These are phyloP conservation scores for Lachnellula occidentalis DNA, from an alignment of 2,329 filamentous ascomycete species.

Conservation along the genomic window DNA sequence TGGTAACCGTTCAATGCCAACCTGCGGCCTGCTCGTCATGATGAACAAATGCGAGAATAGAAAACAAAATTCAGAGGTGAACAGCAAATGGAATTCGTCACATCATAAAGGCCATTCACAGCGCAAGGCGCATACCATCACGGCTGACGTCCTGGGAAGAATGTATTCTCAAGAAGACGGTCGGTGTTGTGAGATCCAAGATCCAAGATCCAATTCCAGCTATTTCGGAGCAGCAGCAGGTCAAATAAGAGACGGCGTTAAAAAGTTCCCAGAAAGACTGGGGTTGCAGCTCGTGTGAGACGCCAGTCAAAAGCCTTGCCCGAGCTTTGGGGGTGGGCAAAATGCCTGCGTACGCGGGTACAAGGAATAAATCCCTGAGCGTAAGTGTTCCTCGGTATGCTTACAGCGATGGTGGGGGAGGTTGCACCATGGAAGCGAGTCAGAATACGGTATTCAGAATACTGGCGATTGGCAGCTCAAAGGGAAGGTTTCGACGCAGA, in stretches of 20 bases:
- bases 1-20: conserved; percentile 32
- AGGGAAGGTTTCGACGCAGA: neutral
- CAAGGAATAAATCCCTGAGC: neutral
- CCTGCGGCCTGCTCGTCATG: conserved; percentile 31
- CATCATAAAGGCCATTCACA: conserved; percentile 24
- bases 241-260: neutral
- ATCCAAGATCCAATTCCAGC: neutral
- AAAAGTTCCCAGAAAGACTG: neutral
- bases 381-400: neutral
- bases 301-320: conserved; percentile 5
- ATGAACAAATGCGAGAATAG: conserved; percentile 11
- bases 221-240: neutral
- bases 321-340: neutral
- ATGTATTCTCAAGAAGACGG: conserved; percentile 3
- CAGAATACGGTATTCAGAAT: no score
- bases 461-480: neutral
- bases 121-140: conserved; percentile 19
- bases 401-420: neutral
- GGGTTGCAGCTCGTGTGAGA: conserved; percentile 7
- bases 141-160: conserved; percentile 2
- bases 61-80: conserved; percentile 4
- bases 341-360: neutral
- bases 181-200: neutral
- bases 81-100: conserved; percentile 19
- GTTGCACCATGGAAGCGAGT: neutral